phyloP scores from a whole-genome alignment of 495 filamentous ascomycete genomes.

The Aspergillus olivimuriae region DNA sequence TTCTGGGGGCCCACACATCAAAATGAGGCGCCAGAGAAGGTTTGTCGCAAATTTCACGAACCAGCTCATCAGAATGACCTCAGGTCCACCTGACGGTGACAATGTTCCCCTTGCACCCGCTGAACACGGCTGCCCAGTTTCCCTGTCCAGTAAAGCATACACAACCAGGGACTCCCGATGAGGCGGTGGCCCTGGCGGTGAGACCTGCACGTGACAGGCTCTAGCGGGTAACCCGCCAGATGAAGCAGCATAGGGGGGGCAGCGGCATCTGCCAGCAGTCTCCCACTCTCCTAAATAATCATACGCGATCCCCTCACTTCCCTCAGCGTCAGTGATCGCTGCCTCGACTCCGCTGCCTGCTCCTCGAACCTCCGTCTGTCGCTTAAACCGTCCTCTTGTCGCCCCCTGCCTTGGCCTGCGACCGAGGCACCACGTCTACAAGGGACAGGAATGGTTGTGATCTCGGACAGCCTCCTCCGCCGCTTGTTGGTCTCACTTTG shows the following conservation, averaged over 20 bases:
- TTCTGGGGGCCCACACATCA: too few relatives aligned
- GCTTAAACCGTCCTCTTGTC: neutral
- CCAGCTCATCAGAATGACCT: too few relatives aligned
- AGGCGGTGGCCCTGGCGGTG: slow-evolving; percentile 17
- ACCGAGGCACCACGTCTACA: too few relatives aligned
- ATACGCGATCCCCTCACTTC: slow-evolving; percentile 9
- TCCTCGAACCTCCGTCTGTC: too few relatives aligned
- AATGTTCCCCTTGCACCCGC: too few relatives aligned
- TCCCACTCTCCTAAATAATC: slow-evolving; percentile 13
- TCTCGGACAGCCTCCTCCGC: slow-evolving; percentile 22
- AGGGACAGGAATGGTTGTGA: slow-evolving; percentile 27
- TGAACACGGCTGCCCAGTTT: slow-evolving; percentile 1
- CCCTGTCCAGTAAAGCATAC: slow-evolving; percentile 5
- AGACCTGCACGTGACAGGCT: slow-evolving; percentile 16
- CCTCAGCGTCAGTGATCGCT: slow-evolving; percentile 3
- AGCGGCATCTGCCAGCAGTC: slow-evolving; percentile 17
- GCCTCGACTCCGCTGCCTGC: too few relatives aligned
- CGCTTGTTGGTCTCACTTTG: slow-evolving; percentile 29
- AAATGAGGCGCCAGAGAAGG: too few relatives aligned
- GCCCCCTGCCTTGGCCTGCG: neutral
- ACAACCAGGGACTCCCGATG: slow-evolving; percentile 1
- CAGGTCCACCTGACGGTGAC: too few relatives aligned
- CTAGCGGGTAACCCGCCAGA: slow-evolving; percentile 14
- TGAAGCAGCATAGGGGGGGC: slow-evolving; percentile 6
- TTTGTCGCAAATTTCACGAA: too few relatives aligned